These are phyloP conservation scores for Fusarium musae DNA, from an alignment of 2,329 filamentous ascomycete genomes.

Conservation along the genomic window DNA sequence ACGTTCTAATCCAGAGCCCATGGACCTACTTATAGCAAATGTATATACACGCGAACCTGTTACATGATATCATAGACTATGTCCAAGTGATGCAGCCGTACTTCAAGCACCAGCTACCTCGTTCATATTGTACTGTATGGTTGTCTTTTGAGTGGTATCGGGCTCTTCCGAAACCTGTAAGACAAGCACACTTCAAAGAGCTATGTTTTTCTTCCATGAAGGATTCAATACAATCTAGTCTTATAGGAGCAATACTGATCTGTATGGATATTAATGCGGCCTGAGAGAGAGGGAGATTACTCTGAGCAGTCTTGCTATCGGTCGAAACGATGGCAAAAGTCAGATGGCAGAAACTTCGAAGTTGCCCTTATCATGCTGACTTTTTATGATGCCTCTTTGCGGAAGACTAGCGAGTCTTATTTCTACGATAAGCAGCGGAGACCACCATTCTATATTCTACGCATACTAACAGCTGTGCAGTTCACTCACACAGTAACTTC, in stretches of 20 bases:
- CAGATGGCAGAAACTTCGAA: slow-evolving; percentile 38
- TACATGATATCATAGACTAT: neutral
- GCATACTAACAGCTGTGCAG: neutral
- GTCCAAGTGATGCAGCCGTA: neutral
- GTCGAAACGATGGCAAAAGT: slow-evolving; percentile 24
- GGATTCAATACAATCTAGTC: slow-evolving; percentile 12
- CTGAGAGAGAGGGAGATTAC: slow-evolving; percentile 29
- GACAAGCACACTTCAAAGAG: slow-evolving; percentile 22
- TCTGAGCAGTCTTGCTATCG: slow-evolving; percentile 29
- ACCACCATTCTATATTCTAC: no score
- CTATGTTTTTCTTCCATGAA: slow-evolving; percentile 35
- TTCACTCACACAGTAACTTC: slow-evolving; percentile 20
- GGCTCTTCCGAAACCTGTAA: neutral
- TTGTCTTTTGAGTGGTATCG: slow-evolving; percentile 44
- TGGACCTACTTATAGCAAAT: neutral
- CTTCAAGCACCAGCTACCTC: no score
- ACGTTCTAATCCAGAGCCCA: no score
- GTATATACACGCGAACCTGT: no score
- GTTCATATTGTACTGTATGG: neutral
- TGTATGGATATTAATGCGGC: slow-evolving; percentile 21
- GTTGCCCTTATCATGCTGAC: slow-evolving; percentile 27
- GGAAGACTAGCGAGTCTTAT: slow-evolving; percentile 37
- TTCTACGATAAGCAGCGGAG: slow-evolving; percentile 23
- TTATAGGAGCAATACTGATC: slow-evolving; percentile 23
- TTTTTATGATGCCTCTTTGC: slow-evolving; percentile 35